Percentiles rank a stretch among this genome's conserved stretches.
Conservation (phyloP, 305 asterid species). For the Monarda citriodora region DNA sequence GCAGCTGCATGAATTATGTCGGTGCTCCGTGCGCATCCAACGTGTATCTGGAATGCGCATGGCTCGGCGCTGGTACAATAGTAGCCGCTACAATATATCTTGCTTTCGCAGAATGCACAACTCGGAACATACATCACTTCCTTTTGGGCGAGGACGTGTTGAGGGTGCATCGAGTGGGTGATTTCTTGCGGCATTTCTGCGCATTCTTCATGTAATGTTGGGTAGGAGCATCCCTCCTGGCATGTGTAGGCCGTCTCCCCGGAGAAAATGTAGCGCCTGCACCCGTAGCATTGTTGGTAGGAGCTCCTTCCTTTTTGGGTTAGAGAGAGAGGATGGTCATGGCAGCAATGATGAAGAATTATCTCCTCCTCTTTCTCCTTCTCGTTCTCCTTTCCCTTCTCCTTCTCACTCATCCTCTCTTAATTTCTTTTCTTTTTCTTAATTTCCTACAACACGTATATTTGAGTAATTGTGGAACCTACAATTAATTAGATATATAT, state of each 20-base stretch:
- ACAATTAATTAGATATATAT: no score
- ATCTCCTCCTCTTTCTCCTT: background rate
- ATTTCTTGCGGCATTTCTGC: slow-evolving; percentile 10
- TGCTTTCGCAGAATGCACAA: background rate
- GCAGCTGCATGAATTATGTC: background rate
- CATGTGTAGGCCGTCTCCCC: background rate
- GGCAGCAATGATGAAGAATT: background rate
- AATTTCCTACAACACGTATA: no score
- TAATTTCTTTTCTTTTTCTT: background rate
- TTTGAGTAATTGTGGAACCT: no score
- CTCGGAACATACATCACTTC: no score
- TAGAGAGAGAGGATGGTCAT: slow-evolving; percentile 1
- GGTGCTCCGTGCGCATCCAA: background rate
- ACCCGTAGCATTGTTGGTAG: background rate
- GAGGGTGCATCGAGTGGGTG: slow-evolving; percentile 1
- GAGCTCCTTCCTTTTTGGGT: background rate
- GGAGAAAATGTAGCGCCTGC: background rate
- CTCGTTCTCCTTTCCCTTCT: no score
- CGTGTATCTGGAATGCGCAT: background rate
- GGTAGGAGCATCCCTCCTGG: background rate
- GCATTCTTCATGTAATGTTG: background rate
- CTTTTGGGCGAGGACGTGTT: background rate
- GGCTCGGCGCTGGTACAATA: background rate
- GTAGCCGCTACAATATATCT: background rate
- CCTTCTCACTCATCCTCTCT: background rate